Conservation (phyloP, 106 monocot genomes). For the Phalaenopsis aphrodite region DNA sequence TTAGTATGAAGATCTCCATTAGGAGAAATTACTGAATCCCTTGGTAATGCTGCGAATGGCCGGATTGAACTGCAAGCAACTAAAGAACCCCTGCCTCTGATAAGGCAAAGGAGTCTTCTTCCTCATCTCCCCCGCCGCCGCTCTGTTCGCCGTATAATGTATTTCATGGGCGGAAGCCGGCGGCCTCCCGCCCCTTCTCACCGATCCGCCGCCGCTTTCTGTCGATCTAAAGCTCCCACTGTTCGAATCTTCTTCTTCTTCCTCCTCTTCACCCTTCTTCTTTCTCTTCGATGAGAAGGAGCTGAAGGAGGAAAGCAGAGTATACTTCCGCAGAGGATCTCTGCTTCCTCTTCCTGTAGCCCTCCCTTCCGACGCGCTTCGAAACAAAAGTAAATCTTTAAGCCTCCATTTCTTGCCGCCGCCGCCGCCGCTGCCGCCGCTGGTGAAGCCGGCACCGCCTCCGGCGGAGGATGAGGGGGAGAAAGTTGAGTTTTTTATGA, state of each 20-base stretch:
- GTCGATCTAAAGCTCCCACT: background rate
- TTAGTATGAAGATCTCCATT: too few relatives aligned
- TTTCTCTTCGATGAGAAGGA: background rate
- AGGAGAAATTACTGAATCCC: constrained; percentile 14
- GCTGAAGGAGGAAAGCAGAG: constrained; percentile 7
- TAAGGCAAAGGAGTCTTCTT: constrained; percentile 35
- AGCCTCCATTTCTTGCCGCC: constrained; percentile 52
- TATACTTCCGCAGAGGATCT: constrained; percentile 15
- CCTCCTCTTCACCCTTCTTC: constrained; percentile 9
- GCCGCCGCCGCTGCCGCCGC: background rate
- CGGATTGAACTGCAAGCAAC: constrained; percentile 39
- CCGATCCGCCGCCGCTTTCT: background rate
- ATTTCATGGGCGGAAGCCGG: constrained; percentile 9
- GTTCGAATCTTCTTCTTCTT: constrained; percentile 1
- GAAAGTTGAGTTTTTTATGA: too few relatives aligned
- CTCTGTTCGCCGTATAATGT: constrained; percentile 18
- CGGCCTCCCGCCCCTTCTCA: too few relatives aligned
- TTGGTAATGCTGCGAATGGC: constrained; percentile 20
- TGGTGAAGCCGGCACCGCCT: too few relatives aligned
- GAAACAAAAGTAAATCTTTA: constrained; percentile 53
- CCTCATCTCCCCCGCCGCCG: constrained; percentile 26
- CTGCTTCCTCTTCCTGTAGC: constrained; percentile 11
- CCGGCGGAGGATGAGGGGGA: background rate
- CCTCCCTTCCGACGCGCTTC: constrained; percentile 44
- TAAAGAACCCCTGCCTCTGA: constrained; percentile 26